These are phyloP conservation scores for Serendipita sp. DNA, from an alignment of 768 basidiomycete species.

Conservation along the genomic window DNA sequence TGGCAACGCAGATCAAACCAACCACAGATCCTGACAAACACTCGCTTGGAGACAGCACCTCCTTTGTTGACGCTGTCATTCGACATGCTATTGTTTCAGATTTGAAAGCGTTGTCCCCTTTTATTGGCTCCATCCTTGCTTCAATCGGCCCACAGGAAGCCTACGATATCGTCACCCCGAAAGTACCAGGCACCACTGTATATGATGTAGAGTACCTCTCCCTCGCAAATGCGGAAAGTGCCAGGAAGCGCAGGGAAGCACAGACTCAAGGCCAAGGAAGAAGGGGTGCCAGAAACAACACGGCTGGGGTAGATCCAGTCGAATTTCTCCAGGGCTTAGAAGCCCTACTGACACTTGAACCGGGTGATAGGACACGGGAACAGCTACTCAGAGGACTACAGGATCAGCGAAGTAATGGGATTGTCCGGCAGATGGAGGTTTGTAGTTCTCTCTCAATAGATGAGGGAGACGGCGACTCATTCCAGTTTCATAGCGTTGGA, in stretches of 20 bases:
- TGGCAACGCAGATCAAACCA: conserved; percentile 21
- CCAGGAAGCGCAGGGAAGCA: conserved; percentile 17
- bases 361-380: background rate
- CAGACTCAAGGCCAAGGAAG: conserved; percentile 24
- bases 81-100: conserved; percentile 61
- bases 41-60: conserved; percentile 16
- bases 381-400: background rate
- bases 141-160: conserved; percentile 51
- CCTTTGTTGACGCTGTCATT: conserved; percentile 40
- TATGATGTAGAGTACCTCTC: conserved; percentile 70
- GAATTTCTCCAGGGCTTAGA: conserved; percentile 21
- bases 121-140: conserved; percentile 48
- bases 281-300: conserved; percentile 38
- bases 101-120: conserved; percentile 37
- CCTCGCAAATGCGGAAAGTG: conserved; percentile 35
- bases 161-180: conserved; percentile 80
- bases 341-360: background rate
- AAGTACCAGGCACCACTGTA: conserved; percentile 30
- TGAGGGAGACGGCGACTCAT: conserved; percentile 6
- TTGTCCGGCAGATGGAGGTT: conserved; percentile 42
- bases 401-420: conserved; percentile 11
- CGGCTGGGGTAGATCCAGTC: conserved; percentile 30
- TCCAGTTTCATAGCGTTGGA: conserved; percentile 29
- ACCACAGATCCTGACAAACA: conserved; percentile 19
- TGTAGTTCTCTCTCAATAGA: background rate